A percentile compares a stretch with the other conserved stretches of the same genome.
Evolutionary conservation across 179 eudicot genomes (phyloP).

Genomic region (Heliamphora pulchella): DNA sequence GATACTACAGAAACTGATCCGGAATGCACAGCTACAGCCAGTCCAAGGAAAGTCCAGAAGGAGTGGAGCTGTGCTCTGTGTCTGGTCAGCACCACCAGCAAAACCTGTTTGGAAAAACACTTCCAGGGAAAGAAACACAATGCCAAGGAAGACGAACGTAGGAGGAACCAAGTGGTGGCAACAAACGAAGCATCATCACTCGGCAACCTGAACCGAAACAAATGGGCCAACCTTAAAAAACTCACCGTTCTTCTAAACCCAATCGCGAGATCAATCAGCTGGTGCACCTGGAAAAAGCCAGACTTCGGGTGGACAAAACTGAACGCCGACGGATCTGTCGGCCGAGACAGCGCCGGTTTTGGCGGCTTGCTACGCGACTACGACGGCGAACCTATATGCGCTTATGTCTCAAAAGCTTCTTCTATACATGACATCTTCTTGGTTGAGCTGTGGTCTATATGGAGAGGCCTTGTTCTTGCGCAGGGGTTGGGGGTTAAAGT

Average conservation of each 20-base stretch:
- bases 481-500: conserved; percentile 9
- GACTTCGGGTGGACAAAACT: conserved; percentile 21
- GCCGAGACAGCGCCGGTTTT: conserved; percentile 15
- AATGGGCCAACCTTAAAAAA: conserved; percentile 11
- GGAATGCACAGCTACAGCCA: not conserved
- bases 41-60: conserved; percentile 20
- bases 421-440: conserved; percentile 19
- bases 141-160: conserved; percentile 18
- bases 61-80: conserved; percentile 29
- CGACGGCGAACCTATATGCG: conserved; percentile 19
- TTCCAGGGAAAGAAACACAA: conserved; percentile 23
- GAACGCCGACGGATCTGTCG: conserved; percentile 24
- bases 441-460: conserved; percentile 24
- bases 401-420: conserved; percentile 20
- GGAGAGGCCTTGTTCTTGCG: conserved; percentile 27
- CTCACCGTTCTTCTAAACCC: conserved; percentile 12
- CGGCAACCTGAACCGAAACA: not conserved
- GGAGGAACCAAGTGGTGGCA: not conserved
- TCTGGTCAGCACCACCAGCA: conserved; percentile 19
- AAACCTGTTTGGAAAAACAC: conserved; percentile 13
- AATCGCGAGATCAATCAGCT: conserved; percentile 12
- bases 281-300: conserved; percentile 20
- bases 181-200: not conserved
- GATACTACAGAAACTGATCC: not conserved
- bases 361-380: conserved; percentile 23